A percentile compares a stretch with the other conserved stretches of the same genome.
phyloP scores from a whole-genome alignment of 352 stramenopile species.

The Ophiocytium majus region DNA sequence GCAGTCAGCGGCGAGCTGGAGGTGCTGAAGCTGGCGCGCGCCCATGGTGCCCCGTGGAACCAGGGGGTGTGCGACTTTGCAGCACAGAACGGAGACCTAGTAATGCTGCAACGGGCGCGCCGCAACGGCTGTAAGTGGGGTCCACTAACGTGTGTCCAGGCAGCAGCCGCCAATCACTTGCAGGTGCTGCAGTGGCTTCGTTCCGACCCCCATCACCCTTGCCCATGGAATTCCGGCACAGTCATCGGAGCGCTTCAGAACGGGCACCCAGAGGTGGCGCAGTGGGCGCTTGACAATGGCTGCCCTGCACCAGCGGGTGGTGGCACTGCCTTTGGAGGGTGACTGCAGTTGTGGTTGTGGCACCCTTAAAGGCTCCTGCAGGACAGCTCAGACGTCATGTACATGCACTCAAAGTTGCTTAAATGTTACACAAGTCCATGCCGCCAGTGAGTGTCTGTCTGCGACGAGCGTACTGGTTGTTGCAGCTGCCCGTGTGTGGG shows the following conservation, averaged over 20 bases:
- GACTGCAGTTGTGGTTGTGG: too few species aligned
- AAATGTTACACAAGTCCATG: too few species aligned
- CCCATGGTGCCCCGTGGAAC: constrained; percentile 28
- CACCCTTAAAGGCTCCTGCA: too few species aligned
- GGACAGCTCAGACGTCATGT: too few species aligned
- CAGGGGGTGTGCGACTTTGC: background rate
- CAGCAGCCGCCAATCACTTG: background rate
- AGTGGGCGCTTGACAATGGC: constrained; percentile 12
- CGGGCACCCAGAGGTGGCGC: constrained; percentile 18
- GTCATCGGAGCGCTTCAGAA: constrained; percentile 10
- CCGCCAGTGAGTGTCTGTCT: too few species aligned
- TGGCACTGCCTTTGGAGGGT: background rate
- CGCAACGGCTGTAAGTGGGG: constrained; percentile 22
- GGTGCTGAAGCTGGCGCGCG: constrained; percentile 21
- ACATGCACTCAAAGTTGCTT: too few species aligned
- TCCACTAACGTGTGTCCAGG: background rate
- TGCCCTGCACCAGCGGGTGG: constrained; percentile 27
- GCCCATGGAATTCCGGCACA: constrained; percentile 24
- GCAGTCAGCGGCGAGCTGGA: background rate
- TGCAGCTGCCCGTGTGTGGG: too few species aligned
- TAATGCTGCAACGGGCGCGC: constrained; percentile 17
- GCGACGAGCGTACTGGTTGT: too few species aligned
- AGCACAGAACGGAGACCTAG: constrained; percentile 6
- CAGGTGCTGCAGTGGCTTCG: constrained; percentile 18
- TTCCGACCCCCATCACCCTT: background rate